These are phyloP conservation scores for Ramalina peruviana DNA, from an alignment of 495 filamentous ascomycete species.

Conservation along the genomic window DNA sequence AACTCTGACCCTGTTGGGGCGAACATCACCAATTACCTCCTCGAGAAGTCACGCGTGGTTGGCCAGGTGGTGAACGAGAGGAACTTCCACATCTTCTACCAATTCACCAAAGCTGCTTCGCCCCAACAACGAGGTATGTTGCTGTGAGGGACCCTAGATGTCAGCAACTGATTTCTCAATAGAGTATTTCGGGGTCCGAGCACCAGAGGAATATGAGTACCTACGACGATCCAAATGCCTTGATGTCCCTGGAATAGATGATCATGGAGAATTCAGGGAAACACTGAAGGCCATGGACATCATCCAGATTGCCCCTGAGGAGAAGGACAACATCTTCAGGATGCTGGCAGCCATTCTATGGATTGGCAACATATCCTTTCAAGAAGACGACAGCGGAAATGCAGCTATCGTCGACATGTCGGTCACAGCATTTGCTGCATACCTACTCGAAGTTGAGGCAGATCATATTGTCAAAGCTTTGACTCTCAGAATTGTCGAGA, in stretches of 20 bases:
- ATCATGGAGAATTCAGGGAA: constrained; percentile 78
- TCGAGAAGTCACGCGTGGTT: constrained; percentile 92
- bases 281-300: constrained; percentile 88
- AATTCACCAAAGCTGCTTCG: constrained; percentile 81
- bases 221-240: constrained; percentile 88
- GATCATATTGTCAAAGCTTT: constrained; percentile 73
- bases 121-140: no score
- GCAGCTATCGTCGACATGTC: constrained; percentile 58
- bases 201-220: constrained; percentile 88
- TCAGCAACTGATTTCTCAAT: background rate
- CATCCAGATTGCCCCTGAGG: constrained; percentile 49
- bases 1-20: constrained; percentile 71
- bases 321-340: constrained; percentile 94
- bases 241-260: constrained; percentile 86
- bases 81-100: constrained; percentile 99
- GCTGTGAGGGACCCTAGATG: no score
- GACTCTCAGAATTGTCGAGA: constrained; percentile 80
- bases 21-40: constrained; percentile 93
- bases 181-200: constrained; percentile 75
- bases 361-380: constrained; percentile 85
- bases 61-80: constrained; percentile 91
- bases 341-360: constrained; percentile 90
- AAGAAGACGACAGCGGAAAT: constrained; percentile 79
- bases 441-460: constrained; percentile 78
- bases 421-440: constrained; percentile 85